Percentiles rank a stretch among this genome's conserved stretches.
These are phyloP conservation scores for Kitagawia praeruptora DNA, from an alignment of 129 eudicot species.

Conservation along the genomic window DNA sequence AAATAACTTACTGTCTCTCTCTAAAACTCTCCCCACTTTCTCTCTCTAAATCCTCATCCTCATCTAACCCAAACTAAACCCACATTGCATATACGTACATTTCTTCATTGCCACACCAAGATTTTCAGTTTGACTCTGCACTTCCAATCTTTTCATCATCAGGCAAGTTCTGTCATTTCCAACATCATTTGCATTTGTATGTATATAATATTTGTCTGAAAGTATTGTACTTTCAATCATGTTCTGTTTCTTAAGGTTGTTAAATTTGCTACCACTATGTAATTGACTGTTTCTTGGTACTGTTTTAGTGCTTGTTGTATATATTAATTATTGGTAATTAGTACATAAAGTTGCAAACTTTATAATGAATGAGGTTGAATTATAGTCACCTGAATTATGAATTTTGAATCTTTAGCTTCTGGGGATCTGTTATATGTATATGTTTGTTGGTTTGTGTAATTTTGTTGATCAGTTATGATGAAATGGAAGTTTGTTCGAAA, in stretches of 20 bases:
- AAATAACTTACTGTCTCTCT: neutral
- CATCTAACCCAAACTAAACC: neutral
- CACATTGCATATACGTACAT: neutral
- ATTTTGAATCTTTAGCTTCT: neutral
- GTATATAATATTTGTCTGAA: too few species aligned
- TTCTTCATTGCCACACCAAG: neutral
- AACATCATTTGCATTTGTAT: neutral
- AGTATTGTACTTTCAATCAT: neutral
- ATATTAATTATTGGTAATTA: neutral
- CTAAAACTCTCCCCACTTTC: neutral
- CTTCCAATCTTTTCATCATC: neutral
- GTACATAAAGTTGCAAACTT: neutral
- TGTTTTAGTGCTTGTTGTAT: neutral
- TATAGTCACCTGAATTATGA: neutral
- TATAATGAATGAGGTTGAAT: neutral
- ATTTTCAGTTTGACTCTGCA: neutral
- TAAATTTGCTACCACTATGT: neutral
- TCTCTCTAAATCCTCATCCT: slow-evolving; percentile 3
- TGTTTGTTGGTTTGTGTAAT: neutral
- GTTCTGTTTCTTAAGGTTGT: neutral
- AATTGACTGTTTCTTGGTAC: neutral
- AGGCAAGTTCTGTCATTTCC: neutral
- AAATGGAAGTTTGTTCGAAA: neutral
- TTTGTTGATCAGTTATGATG: neutral
- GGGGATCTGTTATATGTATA: neutral